Conservation (phyloP, 2,329 filamentous ascomycete genomes). For the Botrytis porri region DNA sequence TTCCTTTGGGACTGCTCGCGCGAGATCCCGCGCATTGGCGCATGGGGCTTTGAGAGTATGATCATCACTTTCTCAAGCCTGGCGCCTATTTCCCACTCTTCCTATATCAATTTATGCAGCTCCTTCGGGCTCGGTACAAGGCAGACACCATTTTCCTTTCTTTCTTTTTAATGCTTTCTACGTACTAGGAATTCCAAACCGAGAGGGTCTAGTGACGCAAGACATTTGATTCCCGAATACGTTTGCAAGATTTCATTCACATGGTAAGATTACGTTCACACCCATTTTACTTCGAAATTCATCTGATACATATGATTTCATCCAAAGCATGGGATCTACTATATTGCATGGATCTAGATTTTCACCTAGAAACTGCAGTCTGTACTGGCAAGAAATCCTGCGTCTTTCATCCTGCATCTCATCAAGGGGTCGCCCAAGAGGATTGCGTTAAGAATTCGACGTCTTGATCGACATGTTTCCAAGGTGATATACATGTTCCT, state of each 20-base stretch:
- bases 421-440: background rate
- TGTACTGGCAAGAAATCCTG: background rate
- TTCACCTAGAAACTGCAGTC: background rate
- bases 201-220: background rate
- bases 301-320: background rate
- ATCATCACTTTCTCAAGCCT: conserved; percentile 1
- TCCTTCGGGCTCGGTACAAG: background rate
- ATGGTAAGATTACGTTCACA: background rate
- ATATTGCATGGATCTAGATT: background rate
- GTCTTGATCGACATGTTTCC: background rate
- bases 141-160: background rate
- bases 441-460: background rate
- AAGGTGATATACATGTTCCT: background rate
- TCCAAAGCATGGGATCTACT: too few relatives aligned
- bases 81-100: background rate
- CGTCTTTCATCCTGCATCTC: background rate
- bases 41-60: background rate
- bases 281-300: background rate
- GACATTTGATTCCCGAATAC: background rate
- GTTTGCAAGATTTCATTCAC: background rate
- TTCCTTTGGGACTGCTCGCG: background rate
- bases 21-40: background rate
- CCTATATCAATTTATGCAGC: background rate
- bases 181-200: background rate
- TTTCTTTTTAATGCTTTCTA: background rate